Percentiles rank a stretch among this genome's conserved stretches.
phyloP scores from a whole-genome alignment of 2,329 filamentous ascomycete genomes.

The Periconia macrospinosa region DNA sequence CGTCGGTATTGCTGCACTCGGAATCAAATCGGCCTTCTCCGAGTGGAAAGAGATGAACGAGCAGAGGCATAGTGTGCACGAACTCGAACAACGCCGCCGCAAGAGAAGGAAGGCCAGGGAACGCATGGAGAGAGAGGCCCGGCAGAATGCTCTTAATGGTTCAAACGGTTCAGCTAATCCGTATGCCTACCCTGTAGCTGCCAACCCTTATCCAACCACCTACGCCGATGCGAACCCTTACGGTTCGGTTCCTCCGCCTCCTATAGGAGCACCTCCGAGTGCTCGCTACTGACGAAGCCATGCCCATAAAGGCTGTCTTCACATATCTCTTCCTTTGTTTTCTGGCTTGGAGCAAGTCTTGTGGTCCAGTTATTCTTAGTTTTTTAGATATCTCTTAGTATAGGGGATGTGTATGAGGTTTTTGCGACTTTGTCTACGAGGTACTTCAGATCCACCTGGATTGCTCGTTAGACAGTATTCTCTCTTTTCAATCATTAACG shows the following conservation, averaged over 20 bases:
- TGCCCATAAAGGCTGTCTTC: not conserved
- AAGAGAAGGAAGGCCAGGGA: slow-evolving; percentile 49
- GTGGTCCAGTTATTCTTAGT: no score
- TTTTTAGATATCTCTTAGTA: no score
- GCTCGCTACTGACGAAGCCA: slow-evolving; percentile 28
- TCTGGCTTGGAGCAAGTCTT: not conserved
- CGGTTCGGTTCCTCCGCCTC: slow-evolving; percentile 43
- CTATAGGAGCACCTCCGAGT: slow-evolving; percentile 35
- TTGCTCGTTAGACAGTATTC: no score
- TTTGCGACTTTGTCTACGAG: no score
- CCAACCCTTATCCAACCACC: slow-evolving; percentile 41
- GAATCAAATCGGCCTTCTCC: slow-evolving; percentile 66
- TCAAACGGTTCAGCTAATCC: slow-evolving; percentile 34
- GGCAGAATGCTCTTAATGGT: slow-evolving; percentile 45
- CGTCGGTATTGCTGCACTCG: slow-evolving; percentile 67
- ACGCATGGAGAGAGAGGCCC: slow-evolving; percentile 48
- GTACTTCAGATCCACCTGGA: no score
- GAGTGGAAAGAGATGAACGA: slow-evolving; percentile 71
- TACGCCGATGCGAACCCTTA: slow-evolving; percentile 54
- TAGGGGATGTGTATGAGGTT: no score
- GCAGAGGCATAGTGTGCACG: slow-evolving; percentile 58
- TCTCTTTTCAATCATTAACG: no score
- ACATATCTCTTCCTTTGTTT: not conserved
- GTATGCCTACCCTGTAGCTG: slow-evolving; percentile 43
- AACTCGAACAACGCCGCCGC: slow-evolving; percentile 55